A percentile compares a stretch with the other conserved stretches of the same genome.
Conservation (phyloP, 345 rosid genomes). For the Erucastrum elatum region DNA sequence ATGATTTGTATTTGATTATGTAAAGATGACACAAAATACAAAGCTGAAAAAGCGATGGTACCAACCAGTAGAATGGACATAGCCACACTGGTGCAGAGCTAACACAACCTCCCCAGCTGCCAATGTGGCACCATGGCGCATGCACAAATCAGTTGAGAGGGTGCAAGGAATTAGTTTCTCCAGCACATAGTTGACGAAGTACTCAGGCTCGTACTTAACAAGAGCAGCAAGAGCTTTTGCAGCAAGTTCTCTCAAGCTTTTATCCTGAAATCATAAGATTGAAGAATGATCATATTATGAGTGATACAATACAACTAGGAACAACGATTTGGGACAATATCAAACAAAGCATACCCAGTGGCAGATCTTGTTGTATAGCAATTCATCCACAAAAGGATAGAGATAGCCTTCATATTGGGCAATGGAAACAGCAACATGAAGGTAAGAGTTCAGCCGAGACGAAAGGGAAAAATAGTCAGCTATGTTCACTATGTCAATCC, state of each 20-base stretch:
- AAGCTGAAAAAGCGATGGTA: constrained; percentile 34
- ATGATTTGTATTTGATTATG: background rate
- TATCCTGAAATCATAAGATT: constrained; percentile 58
- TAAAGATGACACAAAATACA: constrained; percentile 6
- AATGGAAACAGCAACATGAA: constrained; percentile 75
- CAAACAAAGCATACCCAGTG: constrained; percentile 76
- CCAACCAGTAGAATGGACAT: constrained; percentile 65
- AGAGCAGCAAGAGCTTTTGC: constrained; percentile 87
- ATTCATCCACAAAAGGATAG: constrained; percentile 86
- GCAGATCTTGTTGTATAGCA: constrained; percentile 75
- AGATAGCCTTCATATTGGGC: constrained; percentile 85
- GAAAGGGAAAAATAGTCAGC: constrained; percentile 99
- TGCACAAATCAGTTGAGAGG: constrained; percentile 86
- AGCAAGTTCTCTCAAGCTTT: constrained; percentile 89
- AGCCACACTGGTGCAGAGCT: constrained; percentile 64
- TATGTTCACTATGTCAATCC: constrained; percentile 92
- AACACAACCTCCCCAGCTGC: constrained; percentile 81
- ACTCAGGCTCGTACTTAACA: constrained; percentile 73
- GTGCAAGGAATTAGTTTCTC: constrained; percentile 77
- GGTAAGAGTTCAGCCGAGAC: constrained; percentile 78
- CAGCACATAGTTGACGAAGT: constrained; percentile 64
- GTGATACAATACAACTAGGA: background rate
- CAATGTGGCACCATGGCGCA: constrained; percentile 93
- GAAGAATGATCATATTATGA: constrained; percentile 6
- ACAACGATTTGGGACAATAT: constrained; percentile 4